A percentile compares a stretch with the other conserved stretches of the same genome.
Conservation (phyloP, 306 rosid species). For the Pyrus pyrifolia region DNA sequence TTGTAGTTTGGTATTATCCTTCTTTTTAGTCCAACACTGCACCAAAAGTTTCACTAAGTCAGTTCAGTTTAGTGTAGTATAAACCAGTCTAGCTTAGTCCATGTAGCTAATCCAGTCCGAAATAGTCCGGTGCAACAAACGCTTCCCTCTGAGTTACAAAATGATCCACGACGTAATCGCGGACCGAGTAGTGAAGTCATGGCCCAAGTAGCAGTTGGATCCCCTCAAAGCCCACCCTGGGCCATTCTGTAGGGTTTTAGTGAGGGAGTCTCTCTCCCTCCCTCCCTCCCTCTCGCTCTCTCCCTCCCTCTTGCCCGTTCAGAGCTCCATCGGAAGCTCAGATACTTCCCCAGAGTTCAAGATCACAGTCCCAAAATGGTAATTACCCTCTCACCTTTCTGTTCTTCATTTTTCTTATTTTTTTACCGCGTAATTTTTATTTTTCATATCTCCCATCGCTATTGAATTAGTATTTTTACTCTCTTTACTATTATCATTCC, state of each 20-base stretch:
- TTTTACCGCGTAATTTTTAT: neutral
- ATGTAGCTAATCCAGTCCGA: fast-evolving
- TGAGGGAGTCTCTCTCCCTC: neutral
- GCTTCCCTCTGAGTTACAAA: no score
- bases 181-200: no score
- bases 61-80: no score
- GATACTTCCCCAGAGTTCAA: constrained; percentile 7
- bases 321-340: constrained; percentile 9
- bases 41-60: no score
- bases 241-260: constrained; percentile 16
- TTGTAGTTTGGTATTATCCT: no score
- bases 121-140: no score
- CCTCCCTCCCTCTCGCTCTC: no score
- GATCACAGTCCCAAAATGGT: constrained; percentile 22
- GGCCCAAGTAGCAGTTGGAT: neutral
- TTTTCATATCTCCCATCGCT: neutral
- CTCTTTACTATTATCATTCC: neutral
- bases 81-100: no score
- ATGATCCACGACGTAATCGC: no score
- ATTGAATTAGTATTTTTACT: neutral
- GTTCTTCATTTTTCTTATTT: neutral
- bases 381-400: neutral
- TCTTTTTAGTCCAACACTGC: no score
- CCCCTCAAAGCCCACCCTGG: neutral
- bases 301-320: neutral